phyloP scores from a whole-genome alignment of 2,329 filamentous ascomycete species.

The Aspergillus hortae region DNA sequence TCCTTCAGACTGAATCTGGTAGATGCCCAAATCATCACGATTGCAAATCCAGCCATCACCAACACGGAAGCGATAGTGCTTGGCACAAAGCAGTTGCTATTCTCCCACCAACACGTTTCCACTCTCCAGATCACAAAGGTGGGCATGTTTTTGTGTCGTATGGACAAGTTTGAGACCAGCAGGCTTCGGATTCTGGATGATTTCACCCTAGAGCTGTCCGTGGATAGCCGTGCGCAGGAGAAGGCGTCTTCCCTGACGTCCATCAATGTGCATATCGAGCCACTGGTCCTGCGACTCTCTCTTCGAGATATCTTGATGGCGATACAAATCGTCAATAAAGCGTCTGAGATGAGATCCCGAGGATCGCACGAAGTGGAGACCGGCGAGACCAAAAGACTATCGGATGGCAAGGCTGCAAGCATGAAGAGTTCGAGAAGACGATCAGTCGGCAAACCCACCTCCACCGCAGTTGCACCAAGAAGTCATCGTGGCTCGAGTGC shows the following conservation, averaged over 20 bases:
- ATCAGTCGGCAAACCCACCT: slow-evolving; percentile 43
- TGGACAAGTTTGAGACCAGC: slow-evolving; percentile 94
- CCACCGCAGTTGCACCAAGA: slow-evolving; percentile 43
- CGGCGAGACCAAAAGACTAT: slow-evolving; percentile 53
- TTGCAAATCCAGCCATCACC: slow-evolving; percentile 85
- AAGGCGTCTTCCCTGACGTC: slow-evolving; percentile 63
- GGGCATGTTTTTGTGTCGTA: slow-evolving; percentile 97
- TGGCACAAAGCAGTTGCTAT: slow-evolving; percentile 85
- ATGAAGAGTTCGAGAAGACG: slow-evolving; percentile 45
- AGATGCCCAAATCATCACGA: slow-evolving; percentile 92
- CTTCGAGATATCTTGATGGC: slow-evolving; percentile 91
- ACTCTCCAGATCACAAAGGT: slow-evolving; percentile 91
- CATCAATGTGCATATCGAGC: slow-evolving; percentile 85
- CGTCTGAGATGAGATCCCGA: slow-evolving; percentile 72
- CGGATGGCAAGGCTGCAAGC: slow-evolving; percentile 36
- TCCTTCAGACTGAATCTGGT: slow-evolving; percentile 92
- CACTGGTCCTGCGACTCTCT: slow-evolving; percentile 83
- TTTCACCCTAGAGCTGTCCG: slow-evolving; percentile 84
- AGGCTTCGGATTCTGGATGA: slow-evolving; percentile 91
- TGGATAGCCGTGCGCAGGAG: slow-evolving; percentile 68
- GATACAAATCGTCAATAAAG: slow-evolving; percentile 86
- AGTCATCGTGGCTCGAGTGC: slow-evolving; percentile 45
- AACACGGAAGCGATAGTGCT: slow-evolving; percentile 95
- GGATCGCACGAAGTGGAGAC: slow-evolving; percentile 47
- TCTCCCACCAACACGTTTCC: slow-evolving; percentile 90